phyloP scores from a whole-genome alignment of 2,329 filamentous ascomycete genomes.

The Fusarium begoniae region DNA sequence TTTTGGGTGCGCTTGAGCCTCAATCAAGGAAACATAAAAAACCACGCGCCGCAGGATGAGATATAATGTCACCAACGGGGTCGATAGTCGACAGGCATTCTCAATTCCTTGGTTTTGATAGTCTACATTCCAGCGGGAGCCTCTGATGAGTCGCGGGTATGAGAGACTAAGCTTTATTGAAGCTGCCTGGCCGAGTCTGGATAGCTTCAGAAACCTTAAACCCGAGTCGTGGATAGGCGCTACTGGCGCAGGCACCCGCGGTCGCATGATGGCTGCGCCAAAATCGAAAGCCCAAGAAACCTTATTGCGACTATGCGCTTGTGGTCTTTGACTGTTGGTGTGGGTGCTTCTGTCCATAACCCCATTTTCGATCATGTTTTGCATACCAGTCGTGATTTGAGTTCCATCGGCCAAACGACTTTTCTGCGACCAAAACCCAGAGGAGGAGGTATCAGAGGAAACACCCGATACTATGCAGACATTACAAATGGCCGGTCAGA shows the following conservation, averaged over 20 bases:
- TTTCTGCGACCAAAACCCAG: not conserved
- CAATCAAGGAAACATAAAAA: slow-evolving; percentile 5
- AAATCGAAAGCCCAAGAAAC: slow-evolving; percentile 15
- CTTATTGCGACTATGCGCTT: slow-evolving; percentile 6
- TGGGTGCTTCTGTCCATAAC: not conserved
- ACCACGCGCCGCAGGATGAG: slow-evolving; percentile 1
- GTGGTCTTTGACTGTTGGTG: not conserved
- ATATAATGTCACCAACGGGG: slow-evolving; percentile 3
- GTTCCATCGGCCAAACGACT: slow-evolving; percentile 10
- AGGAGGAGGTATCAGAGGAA: not conserved
- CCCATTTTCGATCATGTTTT: not conserved
- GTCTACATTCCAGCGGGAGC: slow-evolving; percentile 16
- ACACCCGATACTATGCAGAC: not conserved
- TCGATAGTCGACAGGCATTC: not conserved
- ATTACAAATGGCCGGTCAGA: not conserved
- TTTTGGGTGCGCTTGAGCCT: slow-evolving; percentile 1
- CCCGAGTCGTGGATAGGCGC: not conserved
- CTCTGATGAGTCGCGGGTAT: not conserved
- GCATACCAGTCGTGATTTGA: slow-evolving; percentile 26
- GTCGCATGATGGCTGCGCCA: not conserved
- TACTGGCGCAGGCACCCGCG: slow-evolving; percentile 34
- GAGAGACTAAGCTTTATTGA: slow-evolving; percentile 15
- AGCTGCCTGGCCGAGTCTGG: not conserved
- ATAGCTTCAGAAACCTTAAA: slow-evolving; percentile 31
- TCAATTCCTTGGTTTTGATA: slow-evolving; percentile 11